Evolutionary conservation across 1,139 yeast genomes (phyloP).

Genomic region (Saccharomycopsis hybrid): DNA sequence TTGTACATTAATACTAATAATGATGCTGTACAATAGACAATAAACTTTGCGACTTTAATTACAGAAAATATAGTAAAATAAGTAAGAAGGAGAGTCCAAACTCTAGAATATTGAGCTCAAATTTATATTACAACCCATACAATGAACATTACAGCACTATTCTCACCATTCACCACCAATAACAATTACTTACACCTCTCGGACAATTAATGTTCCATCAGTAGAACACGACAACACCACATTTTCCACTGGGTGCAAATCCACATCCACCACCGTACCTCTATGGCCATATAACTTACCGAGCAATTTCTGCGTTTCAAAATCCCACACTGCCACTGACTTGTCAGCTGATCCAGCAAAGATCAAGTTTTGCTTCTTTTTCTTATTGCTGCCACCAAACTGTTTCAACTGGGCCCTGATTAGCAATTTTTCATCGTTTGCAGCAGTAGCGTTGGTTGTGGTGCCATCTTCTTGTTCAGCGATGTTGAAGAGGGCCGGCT

Average conservation of each 20-base stretch:
- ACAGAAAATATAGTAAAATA: too few species aligned
- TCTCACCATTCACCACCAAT: too few species aligned
- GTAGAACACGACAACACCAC: constrained; percentile 41
- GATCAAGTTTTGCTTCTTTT: constrained; percentile 27
- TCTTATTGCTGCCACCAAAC: constrained; percentile 26
- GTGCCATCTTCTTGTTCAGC: constrained; percentile 51
- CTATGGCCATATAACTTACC: constrained; percentile 52
- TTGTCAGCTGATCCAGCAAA: constrained; percentile 61
- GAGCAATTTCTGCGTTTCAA: constrained; percentile 40
- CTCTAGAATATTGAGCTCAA: too few species aligned
- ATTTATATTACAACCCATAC: too few species aligned
- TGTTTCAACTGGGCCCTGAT: constrained; percentile 35
- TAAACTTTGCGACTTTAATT: too few species aligned
- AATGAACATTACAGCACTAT: too few species aligned
- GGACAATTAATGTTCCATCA: constrained; percentile 45
- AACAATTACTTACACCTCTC: constrained; percentile 24
- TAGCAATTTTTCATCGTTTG: constrained; percentile 38
- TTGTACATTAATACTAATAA: not conserved
- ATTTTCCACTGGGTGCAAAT: constrained; percentile 36
- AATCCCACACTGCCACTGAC: constrained; percentile 55
- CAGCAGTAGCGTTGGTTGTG: too few species aligned
- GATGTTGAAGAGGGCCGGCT: constrained; percentile 36
- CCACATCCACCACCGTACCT: constrained; percentile 58
- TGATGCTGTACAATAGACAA: too few species aligned
- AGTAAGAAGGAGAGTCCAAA: too few species aligned